phyloP scores from a whole-genome alignment of 2,329 filamentous ascomycete genomes.

The Podosphaera aphanis region DNA sequence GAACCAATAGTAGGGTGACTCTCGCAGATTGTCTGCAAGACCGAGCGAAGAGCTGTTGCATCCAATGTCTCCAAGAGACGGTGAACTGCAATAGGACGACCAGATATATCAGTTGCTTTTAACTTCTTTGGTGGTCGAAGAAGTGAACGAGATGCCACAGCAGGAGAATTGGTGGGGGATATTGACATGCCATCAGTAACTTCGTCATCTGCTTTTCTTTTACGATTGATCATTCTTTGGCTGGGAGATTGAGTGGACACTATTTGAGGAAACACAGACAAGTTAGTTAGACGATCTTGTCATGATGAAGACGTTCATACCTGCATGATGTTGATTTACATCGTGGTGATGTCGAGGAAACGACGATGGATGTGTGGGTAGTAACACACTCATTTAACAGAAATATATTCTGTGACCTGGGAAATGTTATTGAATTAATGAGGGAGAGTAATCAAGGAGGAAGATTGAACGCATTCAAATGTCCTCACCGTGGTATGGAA shows the following conservation, averaged over 20 bases:
- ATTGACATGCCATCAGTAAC: slow-evolving; percentile 71
- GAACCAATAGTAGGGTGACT: slow-evolving; percentile 65
- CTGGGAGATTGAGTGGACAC: slow-evolving; percentile 22
- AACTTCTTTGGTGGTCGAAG: slow-evolving; percentile 40
- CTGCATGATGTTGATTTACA: slow-evolving; percentile 26
- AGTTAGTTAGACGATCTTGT: slow-evolving; percentile 25
- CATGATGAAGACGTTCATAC: slow-evolving; percentile 18
- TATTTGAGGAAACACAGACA: slow-evolving; percentile 10
- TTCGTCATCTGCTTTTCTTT: slow-evolving; percentile 65
- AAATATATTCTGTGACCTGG: neutral
- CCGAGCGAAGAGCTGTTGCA: slow-evolving; percentile 55
- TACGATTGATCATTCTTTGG: slow-evolving; percentile 23
- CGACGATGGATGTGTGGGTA: slow-evolving; percentile 31
- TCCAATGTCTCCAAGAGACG: slow-evolving; percentile 89
- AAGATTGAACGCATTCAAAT: too few relatives aligned
- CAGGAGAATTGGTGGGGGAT: slow-evolving; percentile 65
- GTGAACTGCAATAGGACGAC: slow-evolving; percentile 39
- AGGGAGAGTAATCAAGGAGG: too few relatives aligned
- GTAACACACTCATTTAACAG: slow-evolving; percentile 34
- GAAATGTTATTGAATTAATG: too few relatives aligned
- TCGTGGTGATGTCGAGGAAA: slow-evolving; percentile 33
- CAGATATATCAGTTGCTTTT: slow-evolving; percentile 41
- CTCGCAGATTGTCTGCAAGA: slow-evolving; percentile 81
- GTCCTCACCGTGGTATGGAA: too few relatives aligned
- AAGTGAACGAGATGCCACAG: slow-evolving; percentile 44